Conservation (phyloP, 148 eudicot genomes). For the Nepenthes mirabilis region DNA sequence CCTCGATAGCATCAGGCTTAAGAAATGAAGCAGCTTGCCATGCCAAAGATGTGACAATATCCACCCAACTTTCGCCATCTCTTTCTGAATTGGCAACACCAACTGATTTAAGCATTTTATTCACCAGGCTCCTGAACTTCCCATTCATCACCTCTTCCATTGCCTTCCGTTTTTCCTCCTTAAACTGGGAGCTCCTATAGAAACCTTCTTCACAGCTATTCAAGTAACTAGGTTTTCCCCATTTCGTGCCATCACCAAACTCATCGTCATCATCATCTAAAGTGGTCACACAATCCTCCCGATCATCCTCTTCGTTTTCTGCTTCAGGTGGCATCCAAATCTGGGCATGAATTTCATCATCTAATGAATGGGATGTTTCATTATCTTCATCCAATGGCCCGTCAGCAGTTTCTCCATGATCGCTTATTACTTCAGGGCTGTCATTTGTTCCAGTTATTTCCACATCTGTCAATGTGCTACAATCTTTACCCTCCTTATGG, state of each 20-base stretch:
- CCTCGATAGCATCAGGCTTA: conserved; percentile 53
- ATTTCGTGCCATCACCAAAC: conserved; percentile 41
- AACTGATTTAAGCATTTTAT: conserved; percentile 47
- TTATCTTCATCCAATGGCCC: conserved; percentile 21
- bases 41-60: conserved; percentile 66
- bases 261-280: conserved; percentile 68
- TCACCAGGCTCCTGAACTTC: conserved; percentile 67
- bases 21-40: conserved; percentile 84
- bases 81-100: conserved; percentile 31
- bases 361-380: conserved; percentile 15
- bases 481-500: conserved; percentile 7
- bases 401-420: conserved; percentile 9
- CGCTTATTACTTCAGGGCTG: conserved; percentile 4
- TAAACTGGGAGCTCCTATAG: conserved; percentile 27
- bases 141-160: conserved; percentile 69
- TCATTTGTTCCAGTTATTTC: conserved; percentile 8
- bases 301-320: conserved; percentile 48
- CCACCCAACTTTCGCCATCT: conserved; percentile 55
- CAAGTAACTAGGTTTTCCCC: conserved; percentile 54
- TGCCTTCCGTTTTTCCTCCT: conserved; percentile 48
- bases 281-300: conserved; percentile 34
- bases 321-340: conserved; percentile 85
- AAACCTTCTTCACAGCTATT: conserved; percentile 35
- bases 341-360: conserved; percentile 30
- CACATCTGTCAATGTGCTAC: conserved; percentile 3